A percentile compares a stretch with the other conserved stretches of the same genome.
Evolutionary conservation across 768 basidiomycete genomes (phyloP).

Genomic region (Trichaptum fuscoviolaceum): DNA sequence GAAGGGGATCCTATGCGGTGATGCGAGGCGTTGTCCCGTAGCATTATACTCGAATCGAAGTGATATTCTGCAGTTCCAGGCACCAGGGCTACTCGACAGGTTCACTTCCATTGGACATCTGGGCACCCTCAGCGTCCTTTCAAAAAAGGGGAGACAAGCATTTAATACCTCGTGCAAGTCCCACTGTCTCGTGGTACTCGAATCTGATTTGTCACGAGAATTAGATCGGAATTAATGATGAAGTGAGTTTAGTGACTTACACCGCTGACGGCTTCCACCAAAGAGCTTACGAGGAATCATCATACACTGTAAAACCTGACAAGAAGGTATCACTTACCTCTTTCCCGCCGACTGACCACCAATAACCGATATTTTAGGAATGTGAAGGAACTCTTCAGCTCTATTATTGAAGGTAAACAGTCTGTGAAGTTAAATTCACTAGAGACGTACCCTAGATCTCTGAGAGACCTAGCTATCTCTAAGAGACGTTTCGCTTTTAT

Average conservation of each 20-base stretch:
- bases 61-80: constrained; percentile 34
- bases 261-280: constrained; percentile 53
- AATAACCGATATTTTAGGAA: constrained; percentile 52
- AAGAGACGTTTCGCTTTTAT: constrained; percentile 34
- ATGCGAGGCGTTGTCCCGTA: constrained; percentile 21
- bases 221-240: background rate
- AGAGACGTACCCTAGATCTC: constrained; percentile 31
- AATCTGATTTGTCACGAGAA: constrained; percentile 24
- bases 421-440: constrained; percentile 5
- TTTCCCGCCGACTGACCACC: constrained; percentile 49
- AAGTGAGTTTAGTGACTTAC: constrained; percentile 27
- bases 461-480: constrained; percentile 31
- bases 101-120: constrained; percentile 33
- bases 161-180: constrained; percentile 31
- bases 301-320: background rate
- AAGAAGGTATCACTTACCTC: background rate
- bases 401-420: constrained; percentile 20
- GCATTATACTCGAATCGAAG: constrained; percentile 37
- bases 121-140: background rate
- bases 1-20: constrained; percentile 31
- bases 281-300: constrained; percentile 32
- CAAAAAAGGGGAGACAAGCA: background rate
- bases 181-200: constrained; percentile 44
- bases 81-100: constrained; percentile 15
- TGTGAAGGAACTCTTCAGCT: constrained; percentile 31